Percentiles rank a stretch among this genome's conserved stretches.
Evolutionary conservation across 1,284 basidiomycete genomes (phyloP).

Genomic region (Omphalotus olearius): DNA sequence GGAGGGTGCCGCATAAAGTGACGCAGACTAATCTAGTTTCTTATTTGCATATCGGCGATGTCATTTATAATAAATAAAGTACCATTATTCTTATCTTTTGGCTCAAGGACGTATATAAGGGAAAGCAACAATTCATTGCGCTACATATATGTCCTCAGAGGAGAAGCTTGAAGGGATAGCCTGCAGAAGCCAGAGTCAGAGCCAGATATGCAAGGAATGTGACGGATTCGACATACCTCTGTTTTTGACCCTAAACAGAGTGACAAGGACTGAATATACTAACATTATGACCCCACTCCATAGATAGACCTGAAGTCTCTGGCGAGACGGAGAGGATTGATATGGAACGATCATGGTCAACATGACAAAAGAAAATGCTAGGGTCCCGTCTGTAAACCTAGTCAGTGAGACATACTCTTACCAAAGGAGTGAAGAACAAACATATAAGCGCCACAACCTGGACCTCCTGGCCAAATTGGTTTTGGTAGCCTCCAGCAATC

Average conservation of each 20-base stretch:
- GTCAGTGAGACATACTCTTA: conserved; percentile 2
- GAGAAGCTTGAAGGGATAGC: conserved; percentile 76
- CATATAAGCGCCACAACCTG: conserved; percentile 86
- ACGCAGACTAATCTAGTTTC: background rate
- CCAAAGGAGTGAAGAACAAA: conserved; percentile 39
- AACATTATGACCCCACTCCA: conserved; percentile 84
- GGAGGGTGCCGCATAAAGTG: conserved; percentile 29
- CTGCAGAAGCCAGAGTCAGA: conserved; percentile 21
- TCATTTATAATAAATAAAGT: background rate
- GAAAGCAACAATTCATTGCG: background rate
- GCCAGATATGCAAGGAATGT: conserved; percentile 1
- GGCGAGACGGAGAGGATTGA: conserved; percentile 71
- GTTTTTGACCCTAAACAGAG: conserved; percentile 92
- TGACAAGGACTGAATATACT: conserved; percentile 85
- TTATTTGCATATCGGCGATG: background rate
- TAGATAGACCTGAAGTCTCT: conserved; percentile 84
- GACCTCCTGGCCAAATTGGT: conserved; percentile 91
- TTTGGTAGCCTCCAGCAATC: conserved; percentile 87
- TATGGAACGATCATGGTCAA: conserved; percentile 80
- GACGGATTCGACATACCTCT: conserved; percentile 46
- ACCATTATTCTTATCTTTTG: background rate
- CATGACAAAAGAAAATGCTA: conserved; percentile 81
- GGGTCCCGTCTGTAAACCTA: conserved; percentile 65
- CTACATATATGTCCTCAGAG: conserved; percentile 34
- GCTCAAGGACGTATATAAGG: background rate